phyloP scores from a whole-genome alignment of 768 basidiomycete genomes.

The Xanthoconium stramineum region DNA sequence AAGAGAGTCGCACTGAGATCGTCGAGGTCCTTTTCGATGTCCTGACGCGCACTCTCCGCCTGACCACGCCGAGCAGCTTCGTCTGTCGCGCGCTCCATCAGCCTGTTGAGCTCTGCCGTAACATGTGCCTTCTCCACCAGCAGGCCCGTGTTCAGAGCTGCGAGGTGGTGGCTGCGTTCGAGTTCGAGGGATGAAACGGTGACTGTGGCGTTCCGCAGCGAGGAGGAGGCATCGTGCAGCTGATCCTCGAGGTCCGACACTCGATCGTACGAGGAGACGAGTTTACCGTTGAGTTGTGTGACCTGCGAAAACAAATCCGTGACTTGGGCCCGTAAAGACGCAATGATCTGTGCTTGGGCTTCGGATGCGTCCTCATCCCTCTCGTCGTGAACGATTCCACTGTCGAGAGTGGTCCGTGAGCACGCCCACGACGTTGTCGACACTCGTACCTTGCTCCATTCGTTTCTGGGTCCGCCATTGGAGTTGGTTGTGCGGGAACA shows the following conservation, averaged over 20 bases:
- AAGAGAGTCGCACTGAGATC: slow-evolving; percentile 91
- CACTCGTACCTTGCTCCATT: slow-evolving; percentile 12
- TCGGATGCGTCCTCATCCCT: slow-evolving; percentile 40
- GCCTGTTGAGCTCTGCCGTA: slow-evolving; percentile 82
- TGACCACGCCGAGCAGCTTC: slow-evolving; percentile 89
- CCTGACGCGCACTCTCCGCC: slow-evolving; percentile 76
- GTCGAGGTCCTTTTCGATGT: slow-evolving; percentile 93
- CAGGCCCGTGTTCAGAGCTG: slow-evolving; percentile 86
- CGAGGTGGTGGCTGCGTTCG: slow-evolving; percentile 83
- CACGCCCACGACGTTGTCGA: neutral
- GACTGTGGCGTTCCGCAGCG: slow-evolving; percentile 56
- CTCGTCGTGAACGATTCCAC: slow-evolving; percentile 11
- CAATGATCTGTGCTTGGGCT: slow-evolving; percentile 82
- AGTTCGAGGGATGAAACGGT: slow-evolving; percentile 78
- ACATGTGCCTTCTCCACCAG: slow-evolving; percentile 91
- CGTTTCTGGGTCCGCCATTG: slow-evolving; percentile 13
- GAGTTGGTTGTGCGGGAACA: neutral
- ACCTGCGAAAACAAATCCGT: slow-evolving; percentile 89
- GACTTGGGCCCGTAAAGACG: slow-evolving; percentile 75
- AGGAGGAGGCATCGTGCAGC: slow-evolving; percentile 62
- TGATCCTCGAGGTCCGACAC: slow-evolving; percentile 92
- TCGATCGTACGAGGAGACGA: slow-evolving; percentile 88
- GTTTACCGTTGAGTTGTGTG: slow-evolving; percentile 85
- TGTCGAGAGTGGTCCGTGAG: slow-evolving; percentile 6
- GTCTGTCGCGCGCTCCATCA: slow-evolving; percentile 95